Conservation (phyloP, 768 basidiomycete species). For the Collybia sordida region DNA sequence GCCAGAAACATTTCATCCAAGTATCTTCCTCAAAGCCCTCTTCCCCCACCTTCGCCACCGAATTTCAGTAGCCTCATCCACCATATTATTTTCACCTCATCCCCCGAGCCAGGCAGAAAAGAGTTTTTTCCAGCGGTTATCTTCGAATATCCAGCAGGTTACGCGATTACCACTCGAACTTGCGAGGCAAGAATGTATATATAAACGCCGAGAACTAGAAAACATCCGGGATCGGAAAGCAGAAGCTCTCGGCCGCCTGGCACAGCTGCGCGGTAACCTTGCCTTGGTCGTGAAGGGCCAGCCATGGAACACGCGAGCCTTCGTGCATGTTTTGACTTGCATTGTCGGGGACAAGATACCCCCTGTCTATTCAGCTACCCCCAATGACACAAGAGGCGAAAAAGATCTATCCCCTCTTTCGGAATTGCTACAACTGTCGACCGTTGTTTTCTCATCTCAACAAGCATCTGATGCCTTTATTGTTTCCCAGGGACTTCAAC, state of each 20-base stretch:
- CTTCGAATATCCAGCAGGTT: slow-evolving; percentile 18
- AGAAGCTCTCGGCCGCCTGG: slow-evolving; percentile 61
- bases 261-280: slow-evolving; percentile 51
- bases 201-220: slow-evolving; percentile 60
- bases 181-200: slow-evolving; percentile 63
- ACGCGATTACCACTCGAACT: slow-evolving; percentile 58
- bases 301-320: slow-evolving; percentile 16
- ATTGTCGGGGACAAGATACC: slow-evolving; percentile 17
- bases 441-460: slow-evolving; percentile 26
- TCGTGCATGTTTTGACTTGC: slow-evolving; percentile 13
- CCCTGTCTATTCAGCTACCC: slow-evolving; percentile 13
- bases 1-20: slow-evolving; percentile 43
- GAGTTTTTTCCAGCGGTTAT: slow-evolving; percentile 8
- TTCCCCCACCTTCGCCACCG: slow-evolving; percentile 55
- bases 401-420: slow-evolving; percentile 1
- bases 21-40: slow-evolving; percentile 52
- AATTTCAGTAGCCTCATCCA: slow-evolving; percentile 16
- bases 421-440: slow-evolving; percentile 24
- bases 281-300: slow-evolving; percentile 26
- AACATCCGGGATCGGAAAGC: slow-evolving; percentile 68
- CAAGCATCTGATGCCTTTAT: slow-evolving; percentile 27
- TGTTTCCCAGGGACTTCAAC: slow-evolving; percentile 42
- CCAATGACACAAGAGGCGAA: slow-evolving; percentile 3
- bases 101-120: slow-evolving; percentile 1
- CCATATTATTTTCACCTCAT: slow-evolving; percentile 10